phyloP scores from a whole-genome alignment of 2,329 filamentous ascomycete species.

The Metarhizium humberi region DNA sequence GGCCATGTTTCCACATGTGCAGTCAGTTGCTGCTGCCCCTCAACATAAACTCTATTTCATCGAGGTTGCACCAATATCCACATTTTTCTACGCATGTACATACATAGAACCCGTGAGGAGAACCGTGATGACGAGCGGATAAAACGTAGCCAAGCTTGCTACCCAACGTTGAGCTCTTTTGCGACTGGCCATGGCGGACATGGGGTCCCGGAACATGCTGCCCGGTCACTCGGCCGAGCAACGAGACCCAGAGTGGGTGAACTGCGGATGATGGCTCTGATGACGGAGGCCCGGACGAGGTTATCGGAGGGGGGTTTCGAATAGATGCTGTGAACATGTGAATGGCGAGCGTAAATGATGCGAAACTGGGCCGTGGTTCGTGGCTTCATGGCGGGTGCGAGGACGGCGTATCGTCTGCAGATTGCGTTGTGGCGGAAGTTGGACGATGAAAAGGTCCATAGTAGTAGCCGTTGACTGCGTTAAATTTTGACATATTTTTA shows the following conservation, averaged over 20 bases:
- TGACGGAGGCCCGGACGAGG: background rate
- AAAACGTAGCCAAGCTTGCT: too few species aligned
- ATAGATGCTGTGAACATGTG: too few species aligned
- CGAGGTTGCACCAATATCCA: too few species aligned
- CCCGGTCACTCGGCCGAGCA: background rate
- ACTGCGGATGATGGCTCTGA: background rate
- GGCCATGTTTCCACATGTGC: background rate
- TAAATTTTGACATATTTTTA: too few species aligned
- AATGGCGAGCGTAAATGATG: too few species aligned
- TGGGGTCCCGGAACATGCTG: background rate
- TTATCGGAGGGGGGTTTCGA: too few species aligned
- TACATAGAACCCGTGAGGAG: too few species aligned
- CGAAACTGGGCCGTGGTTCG: too few species aligned
- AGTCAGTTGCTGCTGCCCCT: background rate
- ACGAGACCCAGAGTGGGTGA: background rate
- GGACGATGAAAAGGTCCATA: background rate
- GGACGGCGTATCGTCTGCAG: background rate
- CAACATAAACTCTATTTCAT: too few species aligned
- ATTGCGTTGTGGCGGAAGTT: background rate
- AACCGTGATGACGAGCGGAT: too few species aligned
- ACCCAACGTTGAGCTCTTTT: background rate
- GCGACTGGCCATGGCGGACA: background rate
- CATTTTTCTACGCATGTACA: too few species aligned
- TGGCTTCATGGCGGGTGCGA: background rate
- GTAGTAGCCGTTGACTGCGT: too few species aligned